phyloP scores from a whole-genome alignment of 2,329 filamentous ascomycete species.

The Colletotrichum sp. region DNA sequence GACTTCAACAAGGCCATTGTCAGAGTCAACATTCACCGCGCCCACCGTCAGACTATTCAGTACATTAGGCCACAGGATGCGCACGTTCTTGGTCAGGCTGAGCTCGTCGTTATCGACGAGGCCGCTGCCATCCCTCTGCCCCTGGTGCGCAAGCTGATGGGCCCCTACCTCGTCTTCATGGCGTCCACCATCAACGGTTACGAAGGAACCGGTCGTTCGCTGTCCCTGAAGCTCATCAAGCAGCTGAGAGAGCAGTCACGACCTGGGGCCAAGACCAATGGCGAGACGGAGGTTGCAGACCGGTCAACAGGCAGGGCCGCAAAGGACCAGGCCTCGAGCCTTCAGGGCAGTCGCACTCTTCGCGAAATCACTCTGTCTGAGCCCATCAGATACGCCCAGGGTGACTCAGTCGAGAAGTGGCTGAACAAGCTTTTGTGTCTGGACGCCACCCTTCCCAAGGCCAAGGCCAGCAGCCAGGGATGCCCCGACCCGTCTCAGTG shows the following conservation, averaged over 20 bases:
- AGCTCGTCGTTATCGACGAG: conserved; percentile 95
- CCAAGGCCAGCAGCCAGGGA: conserved; percentile 74
- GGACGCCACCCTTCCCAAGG: conserved; percentile 86
- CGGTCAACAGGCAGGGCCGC: conserved; percentile 76
- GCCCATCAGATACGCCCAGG: conserved; percentile 91
- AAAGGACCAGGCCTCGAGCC: conserved; percentile 65
- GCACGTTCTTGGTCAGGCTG: conserved; percentile 92
- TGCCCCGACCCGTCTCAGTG: conserved; percentile 92
- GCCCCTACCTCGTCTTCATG: conserved; percentile 98
- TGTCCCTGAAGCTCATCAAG: conserved; percentile 96
- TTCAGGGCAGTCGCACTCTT: conserved; percentile 75
- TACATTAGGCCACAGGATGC: conserved; percentile 98
- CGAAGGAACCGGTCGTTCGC: conserved; percentile 92
- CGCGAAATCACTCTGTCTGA: conserved; percentile 93
- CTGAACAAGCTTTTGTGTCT: conserved; percentile 92
- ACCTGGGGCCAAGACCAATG: conserved; percentile 59
- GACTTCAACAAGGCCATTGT: conserved; percentile 99
- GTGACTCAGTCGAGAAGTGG: conserved; percentile 94
- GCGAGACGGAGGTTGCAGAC: conserved; percentile 74
- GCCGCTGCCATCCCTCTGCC: conserved; percentile 95
- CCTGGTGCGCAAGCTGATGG: conserved; percentile 91
- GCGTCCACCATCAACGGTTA: conserved; percentile 99
- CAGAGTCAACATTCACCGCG: conserved; percentile 90
- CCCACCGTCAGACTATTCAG: conserved; percentile 97
- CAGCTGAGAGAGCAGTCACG: conserved; percentile 93